Evolutionary conservation across 441 rosid genomes (phyloP).

Genomic region (Euphorbia corollata): DNA sequence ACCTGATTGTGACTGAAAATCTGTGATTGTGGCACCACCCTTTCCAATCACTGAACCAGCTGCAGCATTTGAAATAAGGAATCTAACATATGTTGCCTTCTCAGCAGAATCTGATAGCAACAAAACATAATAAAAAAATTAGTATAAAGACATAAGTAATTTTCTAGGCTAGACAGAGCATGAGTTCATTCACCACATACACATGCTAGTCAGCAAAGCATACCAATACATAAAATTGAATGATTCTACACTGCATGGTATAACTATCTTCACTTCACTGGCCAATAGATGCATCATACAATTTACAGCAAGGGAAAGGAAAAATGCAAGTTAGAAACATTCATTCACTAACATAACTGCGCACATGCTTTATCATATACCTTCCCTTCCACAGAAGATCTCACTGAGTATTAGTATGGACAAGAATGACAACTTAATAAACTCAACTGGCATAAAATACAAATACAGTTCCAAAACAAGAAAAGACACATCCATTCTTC

Average conservation of each 20-base stretch:
- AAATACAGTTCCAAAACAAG: background rate
- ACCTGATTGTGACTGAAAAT: slow-evolving; percentile 83
- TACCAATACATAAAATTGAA: too few species aligned
- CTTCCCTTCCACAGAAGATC: background rate
- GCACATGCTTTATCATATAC: background rate
- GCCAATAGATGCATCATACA: background rate
- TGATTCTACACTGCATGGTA: background rate
- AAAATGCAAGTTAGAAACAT: background rate
- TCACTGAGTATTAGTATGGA: background rate
- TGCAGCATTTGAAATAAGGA: slow-evolving; percentile 93
- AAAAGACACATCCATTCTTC: background rate
- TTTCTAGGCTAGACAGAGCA: background rate
- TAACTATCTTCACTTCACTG: background rate
- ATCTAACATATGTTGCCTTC: slow-evolving; percentile 72
- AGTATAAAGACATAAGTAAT: background rate
- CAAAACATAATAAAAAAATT: background rate
- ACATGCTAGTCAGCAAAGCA: background rate
- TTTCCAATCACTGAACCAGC: slow-evolving; percentile 99
- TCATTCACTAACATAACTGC: background rate
- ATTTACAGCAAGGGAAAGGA: background rate
- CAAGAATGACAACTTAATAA: background rate
- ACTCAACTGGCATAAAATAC: background rate
- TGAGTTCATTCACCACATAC: background rate
- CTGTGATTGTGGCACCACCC: slow-evolving; percentile 94
- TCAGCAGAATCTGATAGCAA: slow-evolving; percentile 53